A percentile compares a stretch with the other conserved stretches of the same genome.
Conservation (phyloP, 495 filamentous ascomycete species). For the Trichoderma erinaceum region DNA sequence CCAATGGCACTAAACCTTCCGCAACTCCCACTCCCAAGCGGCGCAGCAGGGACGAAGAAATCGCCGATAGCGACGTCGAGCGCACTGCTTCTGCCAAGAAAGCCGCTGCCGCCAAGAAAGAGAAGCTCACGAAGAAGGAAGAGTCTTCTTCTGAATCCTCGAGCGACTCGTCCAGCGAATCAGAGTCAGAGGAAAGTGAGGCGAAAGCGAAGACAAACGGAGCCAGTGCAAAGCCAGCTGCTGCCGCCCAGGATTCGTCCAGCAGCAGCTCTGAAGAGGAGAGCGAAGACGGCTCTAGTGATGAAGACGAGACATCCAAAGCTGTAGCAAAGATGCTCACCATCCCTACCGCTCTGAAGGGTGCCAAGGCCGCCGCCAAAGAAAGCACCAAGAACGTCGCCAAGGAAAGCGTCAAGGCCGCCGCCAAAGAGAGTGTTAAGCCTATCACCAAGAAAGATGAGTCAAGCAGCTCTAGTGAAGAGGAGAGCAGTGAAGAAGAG, state of each 20-base stretch:
- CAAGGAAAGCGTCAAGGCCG: background rate
- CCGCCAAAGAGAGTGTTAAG: slow-evolving; percentile 9
- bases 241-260: slow-evolving; percentile 10
- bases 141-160: background rate
- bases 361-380: background rate
- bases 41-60: slow-evolving; percentile 11
- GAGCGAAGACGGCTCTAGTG: slow-evolving; percentile 4
- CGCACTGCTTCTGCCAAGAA: slow-evolving; percentile 19
- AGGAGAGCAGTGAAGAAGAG: slow-evolving; percentile 8
- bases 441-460: slow-evolving; percentile 15
- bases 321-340: slow-evolving; percentile 13
- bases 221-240: background rate
- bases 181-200: slow-evolving; percentile 9
- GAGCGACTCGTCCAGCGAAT: slow-evolving; percentile 10
- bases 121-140: background rate
- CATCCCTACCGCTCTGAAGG: background rate
- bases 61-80: slow-evolving; percentile 25
- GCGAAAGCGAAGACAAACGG: slow-evolving; percentile 11
- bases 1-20: slow-evolving; percentile 15
- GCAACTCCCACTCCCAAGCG: slow-evolving; percentile 6
- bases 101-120: slow-evolving; percentile 18
- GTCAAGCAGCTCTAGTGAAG: slow-evolving; percentile 11
- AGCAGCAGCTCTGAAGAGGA: slow-evolving; percentile 14
- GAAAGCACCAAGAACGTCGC: background rate
- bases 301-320: slow-evolving; percentile 16